A percentile compares a stretch with the other conserved stretches of the same genome.
These are phyloP conservation scores for Neofusicoccum kwambonambiense DNA, from an alignment of 2,329 filamentous ascomycete species.

Conservation along the genomic window DNA sequence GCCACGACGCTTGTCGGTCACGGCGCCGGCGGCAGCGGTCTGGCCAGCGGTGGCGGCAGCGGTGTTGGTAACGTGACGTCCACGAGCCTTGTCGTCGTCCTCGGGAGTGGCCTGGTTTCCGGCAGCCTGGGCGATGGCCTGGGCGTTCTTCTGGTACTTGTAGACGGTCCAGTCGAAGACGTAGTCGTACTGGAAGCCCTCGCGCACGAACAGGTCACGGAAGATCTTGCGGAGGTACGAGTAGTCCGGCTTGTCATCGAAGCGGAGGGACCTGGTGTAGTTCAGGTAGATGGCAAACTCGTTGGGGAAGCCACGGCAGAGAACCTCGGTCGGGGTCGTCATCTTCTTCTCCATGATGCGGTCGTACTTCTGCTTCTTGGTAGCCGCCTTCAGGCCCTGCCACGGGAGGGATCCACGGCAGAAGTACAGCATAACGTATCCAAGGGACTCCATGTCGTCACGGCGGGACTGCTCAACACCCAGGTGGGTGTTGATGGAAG, in stretches of 20 bases:
- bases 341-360: slow-evolving; percentile 99
- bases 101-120: slow-evolving; percentile 65
- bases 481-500: slow-evolving; percentile 97
- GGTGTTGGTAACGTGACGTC: slow-evolving; percentile 56
- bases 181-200: slow-evolving; percentile 99
- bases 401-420: slow-evolving; percentile 97
- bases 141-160: slow-evolving; percentile 99
- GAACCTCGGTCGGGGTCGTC: slow-evolving; percentile 97
- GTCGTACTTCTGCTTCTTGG: slow-evolving; percentile 99
- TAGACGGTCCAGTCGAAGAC: slow-evolving; percentile 99
- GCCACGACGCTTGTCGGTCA: slow-evolving; percentile 65
- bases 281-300: slow-evolving; percentile 99
- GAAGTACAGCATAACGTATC: slow-evolving; percentile 99
- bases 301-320: slow-evolving; percentile 98
- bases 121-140: slow-evolving; percentile 84
- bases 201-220: slow-evolving; percentile 97
- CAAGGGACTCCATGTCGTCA: slow-evolving; percentile 98
- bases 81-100: slow-evolving; percentile 72
- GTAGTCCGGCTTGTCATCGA: slow-evolving; percentile 99
- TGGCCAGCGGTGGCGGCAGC: slow-evolving; percentile 64
- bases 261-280: slow-evolving; percentile 97
- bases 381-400: slow-evolving; percentile 97
- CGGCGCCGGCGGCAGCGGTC: slow-evolving; percentile 56
- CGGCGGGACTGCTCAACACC: slow-evolving; percentile 98
- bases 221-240: slow-evolving; percentile 99